A percentile compares a stretch with the other conserved stretches of the same genome.
Evolutionary conservation across 257 asterid genomes (phyloP).

Genomic region (Knoxia roxburghii): DNA sequence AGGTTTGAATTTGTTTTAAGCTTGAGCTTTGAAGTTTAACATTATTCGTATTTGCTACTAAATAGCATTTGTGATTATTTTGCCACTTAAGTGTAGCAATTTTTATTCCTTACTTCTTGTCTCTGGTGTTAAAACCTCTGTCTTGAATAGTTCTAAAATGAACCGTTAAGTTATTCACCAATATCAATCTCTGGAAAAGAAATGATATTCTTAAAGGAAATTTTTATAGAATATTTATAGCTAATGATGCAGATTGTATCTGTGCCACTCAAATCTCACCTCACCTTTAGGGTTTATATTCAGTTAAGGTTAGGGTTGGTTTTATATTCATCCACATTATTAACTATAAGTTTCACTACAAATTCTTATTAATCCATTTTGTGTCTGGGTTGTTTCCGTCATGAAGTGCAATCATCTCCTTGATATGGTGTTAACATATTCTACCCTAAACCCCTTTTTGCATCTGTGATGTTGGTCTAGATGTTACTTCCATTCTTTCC

Average conservation of each 20-base stretch:
- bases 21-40: neutral
- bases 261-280: no score
- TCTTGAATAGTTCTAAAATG: neutral
- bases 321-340: no score
- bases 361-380: no score
- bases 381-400: neutral
- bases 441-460: neutral
- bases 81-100: neutral
- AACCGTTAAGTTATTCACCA: neutral
- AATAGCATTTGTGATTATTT: constrained; percentile 1
- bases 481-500: neutral
- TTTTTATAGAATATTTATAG: no score
- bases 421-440: neutral
- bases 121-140: neutral
- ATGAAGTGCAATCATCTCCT: neutral
- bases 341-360: no score
- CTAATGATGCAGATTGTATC: no score
- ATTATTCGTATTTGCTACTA: neutral
- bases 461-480: neutral
- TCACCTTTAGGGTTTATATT: no score
- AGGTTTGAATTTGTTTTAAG: constrained; percentile 45
- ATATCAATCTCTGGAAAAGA: no score
- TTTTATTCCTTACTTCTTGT: neutral
- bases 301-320: no score
- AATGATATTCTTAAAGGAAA: no score